Base-by-base conservation (phyloP, 1,139 yeast genomes). In the Hyphopichia burtonii region DNA sequence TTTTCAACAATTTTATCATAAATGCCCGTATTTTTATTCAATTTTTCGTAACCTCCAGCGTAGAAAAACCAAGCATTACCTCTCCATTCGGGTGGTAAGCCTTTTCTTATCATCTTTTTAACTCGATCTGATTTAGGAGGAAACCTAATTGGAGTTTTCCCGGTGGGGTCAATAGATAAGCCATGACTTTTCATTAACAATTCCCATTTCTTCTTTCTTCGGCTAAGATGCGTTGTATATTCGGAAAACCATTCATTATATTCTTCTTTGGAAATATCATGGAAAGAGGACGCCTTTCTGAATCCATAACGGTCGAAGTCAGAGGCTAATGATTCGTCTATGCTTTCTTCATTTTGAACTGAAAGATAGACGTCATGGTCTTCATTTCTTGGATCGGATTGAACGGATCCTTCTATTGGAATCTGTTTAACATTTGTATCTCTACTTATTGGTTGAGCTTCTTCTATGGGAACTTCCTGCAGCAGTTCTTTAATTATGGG, bases 41-140 rank as follows among this genome's bases (percentile, higher is more conserved):
- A 63, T 49, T 76, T 78, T 44, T 89, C 96, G 46, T 82, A 76
- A 2, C 97, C 98, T n/a, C 84, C 83, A n/a, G 96, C 96, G 61
- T 88, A 91, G 68, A 81, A 85, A 71, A 93, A 93, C 99, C 99
- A 93, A 1, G 97, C 97, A 51, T 80, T 81, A 0, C 98, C 99
- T 52, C 99, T 71, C 96, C 97, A 91, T 59, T 89, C 96, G 0
- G 96, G 91, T 0, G 99, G 98, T 9, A 93, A 84, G 7, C 99
- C 99, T 58, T 87, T 85, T 44, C 98, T 76, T 12, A 93, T 79
- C 57, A 88, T 82, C 47, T 95, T 78, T 57, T 86, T 86, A 47
- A 90, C 74, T 53, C 87, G 90, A 47, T 86, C 95, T 9, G 93
- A 85, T 46, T 78, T 79, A 0, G 96, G 84, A 0, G 98, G 98